Conservation (phyloP, 805 yeast genomes). For the Nakazawaea peltata region DNA sequence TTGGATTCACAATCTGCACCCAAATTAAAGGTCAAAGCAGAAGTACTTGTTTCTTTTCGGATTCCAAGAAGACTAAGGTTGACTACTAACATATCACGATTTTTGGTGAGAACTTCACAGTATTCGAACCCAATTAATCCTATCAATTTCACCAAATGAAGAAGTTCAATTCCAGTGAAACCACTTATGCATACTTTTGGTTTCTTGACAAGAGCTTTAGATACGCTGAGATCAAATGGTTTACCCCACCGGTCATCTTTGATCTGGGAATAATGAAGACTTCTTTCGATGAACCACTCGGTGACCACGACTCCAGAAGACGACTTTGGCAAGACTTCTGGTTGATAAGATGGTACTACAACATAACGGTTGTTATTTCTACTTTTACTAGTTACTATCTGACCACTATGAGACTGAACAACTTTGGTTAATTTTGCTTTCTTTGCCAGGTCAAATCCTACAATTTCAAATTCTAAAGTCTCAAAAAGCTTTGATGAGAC, state of each 20-base stretch:
- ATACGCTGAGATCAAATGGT: slow-evolving; percentile 28
- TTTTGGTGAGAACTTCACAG: slow-evolving; percentile 37
- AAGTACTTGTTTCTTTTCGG: slow-evolving; percentile 30
- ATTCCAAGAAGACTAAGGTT: slow-evolving; percentile 40
- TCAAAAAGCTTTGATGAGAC: background rate
- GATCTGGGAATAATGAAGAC: slow-evolving; percentile 46
- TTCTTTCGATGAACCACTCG: slow-evolving; percentile 77
- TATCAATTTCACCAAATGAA: slow-evolving; percentile 63
- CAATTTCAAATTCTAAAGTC: background rate
- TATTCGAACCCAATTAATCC: slow-evolving; percentile 42
- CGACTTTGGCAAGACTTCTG: slow-evolving; percentile 10
- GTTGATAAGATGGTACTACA: too few species aligned
- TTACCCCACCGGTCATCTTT: slow-evolving; percentile 56
- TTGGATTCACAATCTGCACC: slow-evolving; percentile 15
- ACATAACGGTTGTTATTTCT: background rate
- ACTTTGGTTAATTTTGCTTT: slow-evolving; percentile 29
- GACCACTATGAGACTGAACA: slow-evolving; percentile 39
- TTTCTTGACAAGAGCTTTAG: slow-evolving; percentile 17
- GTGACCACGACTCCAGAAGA: slow-evolving; percentile 37
- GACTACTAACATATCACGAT: slow-evolving; percentile 49
- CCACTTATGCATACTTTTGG: slow-evolving; percentile 41
- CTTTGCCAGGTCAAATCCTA: background rate
- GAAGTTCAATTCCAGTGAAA: slow-evolving; percentile 65
- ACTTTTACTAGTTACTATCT: slow-evolving; percentile 13
- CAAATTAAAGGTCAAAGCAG: slow-evolving; percentile 27